Evolutionary conservation across 2,329 filamentous ascomycete genomes (phyloP), one percentile per base, ranked within the genome.

Genomic region (Ophiosphaerella herpotricha): DNA sequence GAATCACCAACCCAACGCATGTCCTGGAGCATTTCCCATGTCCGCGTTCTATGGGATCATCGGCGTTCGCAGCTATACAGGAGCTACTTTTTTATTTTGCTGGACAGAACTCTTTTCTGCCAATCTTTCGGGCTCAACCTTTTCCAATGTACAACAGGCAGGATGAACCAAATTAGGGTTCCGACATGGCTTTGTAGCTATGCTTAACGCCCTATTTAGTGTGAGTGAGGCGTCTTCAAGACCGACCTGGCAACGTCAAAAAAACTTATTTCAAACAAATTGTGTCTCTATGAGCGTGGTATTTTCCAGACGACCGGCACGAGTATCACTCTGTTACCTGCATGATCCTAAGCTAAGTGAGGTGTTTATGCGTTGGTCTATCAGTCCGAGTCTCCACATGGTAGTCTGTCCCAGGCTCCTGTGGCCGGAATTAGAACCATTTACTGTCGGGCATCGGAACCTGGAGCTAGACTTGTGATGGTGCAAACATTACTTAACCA

Each of bases 41-140:
- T 29, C 7, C 9, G 26, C 26, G 2, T 29, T 29, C 7, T 29
- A 37, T 42, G 31, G 21, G 31, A 43, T 38, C 16, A 34, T 29
- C 32, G 47, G 51, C 39, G 33, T 46, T 46, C 35, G 7, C 32
- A 34, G 23, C 18, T 40, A 16, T 34, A 35, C 18, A 24, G 35
- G 26, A 11, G 24, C n/a, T n/a, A 23, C 29, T 24, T 12, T 8
- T 12, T 29, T 16, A 14, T 26, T 31, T 40, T 21, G 18, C 18
- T 21, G 18, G 18, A 21, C 18, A 21, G 18, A 21, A 21, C 18
- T 21, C 12, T 29, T 26, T 40, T 40, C 24, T n/a, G 23, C 14
- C 38, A 31, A 16, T 24, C 3, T 29, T 31, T 24, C 8, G 4
- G 18, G 11, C 29, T 26, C 24, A 26, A 40, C 21, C 29, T 40